Evolutionary conservation across 2,329 filamentous ascomycete genomes (phyloP).

Genomic region (Zasmidium citrigriseum): DNA sequence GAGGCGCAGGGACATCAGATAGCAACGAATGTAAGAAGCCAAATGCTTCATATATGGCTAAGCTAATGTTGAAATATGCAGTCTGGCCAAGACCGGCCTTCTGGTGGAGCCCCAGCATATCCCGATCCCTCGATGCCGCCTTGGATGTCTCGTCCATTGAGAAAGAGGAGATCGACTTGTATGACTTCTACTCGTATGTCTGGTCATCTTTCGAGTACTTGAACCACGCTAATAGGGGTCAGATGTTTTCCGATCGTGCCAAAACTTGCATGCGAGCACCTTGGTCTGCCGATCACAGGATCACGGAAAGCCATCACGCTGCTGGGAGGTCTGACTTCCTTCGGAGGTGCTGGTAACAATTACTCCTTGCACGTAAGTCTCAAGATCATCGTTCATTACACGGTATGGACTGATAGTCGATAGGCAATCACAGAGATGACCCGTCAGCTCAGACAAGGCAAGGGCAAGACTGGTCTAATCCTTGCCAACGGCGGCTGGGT

Average conservation of each 20-base stretch:
- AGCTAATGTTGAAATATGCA: conserved; percentile 31
- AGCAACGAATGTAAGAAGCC: conserved; percentile 51
- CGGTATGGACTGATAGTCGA: not conserved
- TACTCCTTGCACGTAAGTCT: conserved; percentile 65
- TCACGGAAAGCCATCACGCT: conserved; percentile 58
- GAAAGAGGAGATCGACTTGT: conserved; percentile 58
- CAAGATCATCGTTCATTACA: not conserved
- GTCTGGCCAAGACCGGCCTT: conserved; percentile 65
- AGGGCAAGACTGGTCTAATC: conserved; percentile 55
- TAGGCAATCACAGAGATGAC: conserved; percentile 58
- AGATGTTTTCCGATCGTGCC: conserved; percentile 71
- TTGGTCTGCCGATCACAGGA: conserved; percentile 51
- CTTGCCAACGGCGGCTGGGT: conserved; percentile 67
- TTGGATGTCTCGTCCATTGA: conserved; percentile 51
- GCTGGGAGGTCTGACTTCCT: conserved; percentile 66
- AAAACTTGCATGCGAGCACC: conserved; percentile 63
- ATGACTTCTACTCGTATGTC: conserved; percentile 63
- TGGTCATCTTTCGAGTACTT: not conserved
- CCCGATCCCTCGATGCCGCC: conserved; percentile 57
- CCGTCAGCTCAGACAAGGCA: conserved; percentile 51
- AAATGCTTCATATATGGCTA: not conserved
- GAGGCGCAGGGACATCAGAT: conserved; percentile 64
- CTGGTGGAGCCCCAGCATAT: conserved; percentile 59
- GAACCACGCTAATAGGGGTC: not conserved
- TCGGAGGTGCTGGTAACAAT: conserved; percentile 71